Evolutionary conservation across 176 grass and related monocot genomes (phyloP).

Genomic region (Aegilops speltoides): DNA sequence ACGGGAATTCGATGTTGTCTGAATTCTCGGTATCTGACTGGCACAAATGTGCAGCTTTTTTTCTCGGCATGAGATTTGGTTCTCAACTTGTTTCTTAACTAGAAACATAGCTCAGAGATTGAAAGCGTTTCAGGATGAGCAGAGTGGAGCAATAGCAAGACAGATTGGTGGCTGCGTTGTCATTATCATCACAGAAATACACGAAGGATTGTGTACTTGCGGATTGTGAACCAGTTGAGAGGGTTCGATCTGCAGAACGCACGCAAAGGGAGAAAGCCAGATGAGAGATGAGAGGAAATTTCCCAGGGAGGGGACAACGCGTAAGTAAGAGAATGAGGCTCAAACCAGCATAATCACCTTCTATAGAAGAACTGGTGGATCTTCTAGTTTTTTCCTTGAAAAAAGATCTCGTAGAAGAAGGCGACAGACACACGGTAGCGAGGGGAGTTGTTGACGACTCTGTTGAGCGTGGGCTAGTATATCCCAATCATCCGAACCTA

Average conservation of each 20-base stretch:
- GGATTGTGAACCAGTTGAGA: slow-evolving; percentile 74
- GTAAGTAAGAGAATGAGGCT: no score
- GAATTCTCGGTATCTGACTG: no score
- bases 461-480: slow-evolving; percentile 79
- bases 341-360: no score
- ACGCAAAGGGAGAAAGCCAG: background rate
- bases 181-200: background rate
- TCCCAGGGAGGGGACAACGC: no score
- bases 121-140: background rate
- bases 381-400: no score
- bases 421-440: slow-evolving; percentile 80
- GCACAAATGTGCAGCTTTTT: background rate
- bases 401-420: slow-evolving; percentile 74
- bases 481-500: slow-evolving; percentile 51
- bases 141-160: no score
- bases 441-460: slow-evolving; percentile 68
- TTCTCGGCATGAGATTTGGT: background rate
- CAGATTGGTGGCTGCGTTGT: background rate
- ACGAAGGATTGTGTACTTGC: slow-evolving; percentile 39
- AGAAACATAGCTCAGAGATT: background rate
- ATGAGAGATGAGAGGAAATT: slow-evolving; percentile 9
- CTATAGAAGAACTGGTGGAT: no score
- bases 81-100: background rate
- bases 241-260: slow-evolving; percentile 56
- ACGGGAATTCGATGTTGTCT: no score